Conservation (phyloP, 1,284 basidiomycete genomes). For the Pyrrhoderma noxium region DNA sequence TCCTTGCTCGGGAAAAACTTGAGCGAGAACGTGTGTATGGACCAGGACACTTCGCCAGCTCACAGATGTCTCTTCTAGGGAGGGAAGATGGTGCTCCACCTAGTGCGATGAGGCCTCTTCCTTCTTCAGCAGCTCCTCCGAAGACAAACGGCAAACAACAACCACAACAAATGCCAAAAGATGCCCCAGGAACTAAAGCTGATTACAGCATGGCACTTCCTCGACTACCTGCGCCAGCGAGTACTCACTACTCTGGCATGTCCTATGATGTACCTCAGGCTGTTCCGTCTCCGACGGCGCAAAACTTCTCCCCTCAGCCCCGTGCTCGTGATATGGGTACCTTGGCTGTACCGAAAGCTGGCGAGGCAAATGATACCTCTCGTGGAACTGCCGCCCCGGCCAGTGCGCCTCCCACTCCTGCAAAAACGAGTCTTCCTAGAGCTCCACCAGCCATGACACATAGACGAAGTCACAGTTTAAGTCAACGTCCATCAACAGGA, state of each 20-base stretch:
- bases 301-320: conserved; percentile 50
- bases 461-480: conserved; percentile 68
- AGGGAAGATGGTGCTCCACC: conserved; percentile 23
- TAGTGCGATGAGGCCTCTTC: conserved; percentile 17
- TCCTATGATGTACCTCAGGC: conserved; percentile 49
- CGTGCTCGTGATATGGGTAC: conserved; percentile 43
- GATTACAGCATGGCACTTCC: conserved; percentile 81
- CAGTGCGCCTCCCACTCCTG: conserved; percentile 31
- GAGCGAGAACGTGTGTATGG: conserved; percentile 93
- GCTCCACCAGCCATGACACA: conserved; percentile 63
- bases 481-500: conserved; percentile 49
- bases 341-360: conserved; percentile 23
- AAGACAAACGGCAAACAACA: conserved; percentile 11
- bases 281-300: conserved; percentile 44
- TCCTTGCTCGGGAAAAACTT: conserved; percentile 90
- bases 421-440: conserved; percentile 38
- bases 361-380: not conserved
- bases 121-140: conserved; percentile 4
- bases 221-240: conserved; percentile 72
- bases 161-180: conserved; percentile 6
- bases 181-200: conserved; percentile 33
- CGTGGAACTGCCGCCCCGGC: conserved; percentile 24
- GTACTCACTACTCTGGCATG: conserved; percentile 69
- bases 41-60: conserved; percentile 88
- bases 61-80: conserved; percentile 52